Evolutionary conservation across 2,329 filamentous ascomycete genomes (phyloP), one percentile per base, ranked within the genome.

Genomic region (Ascochyta pisi): DNA sequence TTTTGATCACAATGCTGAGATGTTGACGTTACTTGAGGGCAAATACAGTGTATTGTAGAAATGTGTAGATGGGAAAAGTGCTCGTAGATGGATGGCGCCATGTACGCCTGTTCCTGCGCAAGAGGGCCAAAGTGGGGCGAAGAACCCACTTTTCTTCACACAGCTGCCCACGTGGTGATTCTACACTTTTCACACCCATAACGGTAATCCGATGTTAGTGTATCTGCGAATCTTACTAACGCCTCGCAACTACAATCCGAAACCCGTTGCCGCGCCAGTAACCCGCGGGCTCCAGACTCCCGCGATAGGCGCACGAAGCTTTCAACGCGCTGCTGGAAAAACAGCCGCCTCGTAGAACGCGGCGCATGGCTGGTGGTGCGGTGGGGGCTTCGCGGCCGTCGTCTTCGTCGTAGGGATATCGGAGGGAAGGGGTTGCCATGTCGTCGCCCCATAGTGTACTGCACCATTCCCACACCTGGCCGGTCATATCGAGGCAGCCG

Each of bases 381-480:
- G 35, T 27, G 16, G 7, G 6, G 12, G 3, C 27, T 27, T 50
- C 47, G 24, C 47, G 47, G n/a, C 37, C 47, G 41, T 50, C 48
- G 12, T 35, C 12, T 9, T 19, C 24, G 12, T 6, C 7, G 8
- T 22, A 50, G 22, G 48, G 48, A 24, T 50, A 50, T 1, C 10
- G n/a, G 24, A 50, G 43, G 6, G 29, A 42, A 26, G 38, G 48
- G 3, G n/a, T 27, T 3, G 4, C 23, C 37, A 35, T 50, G 12
- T 50, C 38, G 1, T 34, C 19, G 22, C 48, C 48, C 48, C 48
- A 50, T 3, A 43, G n/a, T 2, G 48, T 50, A 7, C 35, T 43
- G 31, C 38, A 50, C 48, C 48, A 50, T 27, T 50, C 48, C 48
- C 48, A 50, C 12, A 50, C 48, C 10, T 50, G 39, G 19, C 48